These are phyloP conservation scores for Penicillium daleae DNA, from an alignment of 495 filamentous ascomycete genomes.

Conservation along the genomic window DNA sequence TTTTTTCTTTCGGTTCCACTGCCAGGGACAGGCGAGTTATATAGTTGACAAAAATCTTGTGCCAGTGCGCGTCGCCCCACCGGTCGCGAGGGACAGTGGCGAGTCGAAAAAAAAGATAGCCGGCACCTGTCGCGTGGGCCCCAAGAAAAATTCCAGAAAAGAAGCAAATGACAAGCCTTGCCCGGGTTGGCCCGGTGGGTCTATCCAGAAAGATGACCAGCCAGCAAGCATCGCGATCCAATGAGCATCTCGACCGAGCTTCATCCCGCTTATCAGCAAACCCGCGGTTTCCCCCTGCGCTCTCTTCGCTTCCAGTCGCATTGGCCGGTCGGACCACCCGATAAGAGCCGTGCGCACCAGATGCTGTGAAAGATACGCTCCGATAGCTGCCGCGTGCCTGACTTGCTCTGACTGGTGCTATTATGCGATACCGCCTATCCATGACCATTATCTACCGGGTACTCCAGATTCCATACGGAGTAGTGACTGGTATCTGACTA, in stretches of 20 bases:
- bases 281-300: conserved; percentile 16
- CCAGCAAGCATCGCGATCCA: not conserved
- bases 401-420: not conserved
- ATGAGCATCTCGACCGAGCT: not conserved
- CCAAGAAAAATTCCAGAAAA: conserved; percentile 21
- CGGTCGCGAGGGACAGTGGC: conserved; percentile 27
- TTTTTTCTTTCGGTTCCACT: conserved; percentile 30
- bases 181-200: not conserved
- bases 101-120: conserved; percentile 21
- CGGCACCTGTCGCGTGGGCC: conserved; percentile 23
- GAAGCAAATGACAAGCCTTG: conserved; percentile 33
- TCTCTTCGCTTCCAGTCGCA: conserved; percentile 22
- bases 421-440: not conserved
- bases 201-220: not conserved
- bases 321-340: conserved; percentile 11
- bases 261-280: conserved; percentile 26
- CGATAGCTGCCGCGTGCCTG: conserved; percentile 4
- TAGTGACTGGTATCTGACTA: no score
- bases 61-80: conserved; percentile 8
- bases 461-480: not conserved
- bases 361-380: conserved; percentile 17
- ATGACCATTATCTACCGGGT: not conserved
- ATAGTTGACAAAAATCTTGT: conserved; percentile 18
- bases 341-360: conserved; percentile 18
- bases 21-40: conserved; percentile 24